Evolutionary conservation across 2,329 filamentous ascomycete species (phyloP).

Genomic region (Bipolaris victoriae): DNA sequence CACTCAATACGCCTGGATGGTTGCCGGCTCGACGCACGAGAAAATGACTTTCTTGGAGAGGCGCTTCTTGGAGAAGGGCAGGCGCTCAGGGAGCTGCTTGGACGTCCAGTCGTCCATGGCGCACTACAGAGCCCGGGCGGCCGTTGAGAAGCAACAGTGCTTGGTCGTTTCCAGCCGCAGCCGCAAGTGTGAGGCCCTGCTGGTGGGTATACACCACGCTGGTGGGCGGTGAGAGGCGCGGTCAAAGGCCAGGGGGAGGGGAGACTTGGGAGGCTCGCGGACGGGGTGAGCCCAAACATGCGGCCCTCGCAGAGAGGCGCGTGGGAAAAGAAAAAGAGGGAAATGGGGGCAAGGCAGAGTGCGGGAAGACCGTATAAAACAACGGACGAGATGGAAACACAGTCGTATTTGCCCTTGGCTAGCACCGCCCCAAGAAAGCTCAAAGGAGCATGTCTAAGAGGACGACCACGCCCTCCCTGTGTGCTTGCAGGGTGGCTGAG

Average conservation of each 20-base stretch:
- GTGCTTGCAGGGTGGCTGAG: slow-evolving; percentile 20
- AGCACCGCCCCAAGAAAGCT: slow-evolving; percentile 20
- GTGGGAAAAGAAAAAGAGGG: slow-evolving; percentile 27
- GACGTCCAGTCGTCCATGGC: slow-evolving; percentile 46
- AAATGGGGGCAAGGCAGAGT: slow-evolving; percentile 6
- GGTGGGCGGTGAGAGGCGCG: slow-evolving; percentile 15
- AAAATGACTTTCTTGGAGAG: slow-evolving; percentile 59
- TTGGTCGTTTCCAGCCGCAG: not conserved
- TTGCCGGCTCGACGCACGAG: slow-evolving; percentile 52
- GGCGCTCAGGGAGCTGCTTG: slow-evolving; percentile 52
- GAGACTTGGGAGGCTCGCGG: slow-evolving; percentile 21
- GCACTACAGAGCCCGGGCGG: slow-evolving; percentile 29
- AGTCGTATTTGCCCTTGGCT: slow-evolving; percentile 11
- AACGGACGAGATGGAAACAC: slow-evolving; percentile 16
- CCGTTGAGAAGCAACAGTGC: not conserved
- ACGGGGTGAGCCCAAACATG: slow-evolving; percentile 28
- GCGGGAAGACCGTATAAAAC: slow-evolving; percentile 14
- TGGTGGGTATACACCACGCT: slow-evolving; percentile 9
- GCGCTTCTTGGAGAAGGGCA: slow-evolving; percentile 61
- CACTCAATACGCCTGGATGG: not conserved
- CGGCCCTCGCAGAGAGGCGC: slow-evolving; percentile 40
- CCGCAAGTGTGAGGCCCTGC: slow-evolving; percentile 2
- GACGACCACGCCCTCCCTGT: slow-evolving; percentile 8
- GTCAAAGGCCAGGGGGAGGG: slow-evolving; percentile 1
- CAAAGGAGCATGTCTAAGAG: slow-evolving; percentile 12